Evolutionary conservation across 2,329 filamentous ascomycete genomes (phyloP), one percentile per base, ranked within the genome.

Genomic region (Sclerotinia spermophila): DNA sequence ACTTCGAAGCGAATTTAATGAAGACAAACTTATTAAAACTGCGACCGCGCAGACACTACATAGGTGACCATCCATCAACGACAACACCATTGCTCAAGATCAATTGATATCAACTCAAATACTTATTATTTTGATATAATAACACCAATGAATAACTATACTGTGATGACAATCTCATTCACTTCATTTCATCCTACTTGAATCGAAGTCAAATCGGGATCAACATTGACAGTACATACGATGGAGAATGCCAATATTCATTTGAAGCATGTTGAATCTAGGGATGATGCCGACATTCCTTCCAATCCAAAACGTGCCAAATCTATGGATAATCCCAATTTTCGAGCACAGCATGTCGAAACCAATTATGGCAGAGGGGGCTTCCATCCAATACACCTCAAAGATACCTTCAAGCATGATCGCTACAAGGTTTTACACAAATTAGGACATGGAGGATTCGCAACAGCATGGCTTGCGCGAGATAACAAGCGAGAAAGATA

Each of bases 381-480:
- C 27, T 84, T 81, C 70, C 82, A 85, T 75, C 82, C 83, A 1
- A 79, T 83, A 21, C 75, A 75, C 17, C 75, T 86, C 5, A 81
- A 81, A 35, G 82, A 85, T 67, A 68, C 74, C 1, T 83, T 85
- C 72, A 75, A 82, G n/a, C 64, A 81, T 70, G 80, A 77, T 30
- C 80, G 81, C 45, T 86, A 85, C 71, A 77, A 77, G 44, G 75
- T 84, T 44, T 73, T 82, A 42, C 80, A 83, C 70, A 85, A 85
- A 75, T 74, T 85, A 45, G 83, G 83, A 13, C 81, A 80, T 64
- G 83, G 84, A 42, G 80, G 80, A 1, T 83, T 77, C 73, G 81
- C 82, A 3, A 85, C 82, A 3, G 81, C 84, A 53, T 85, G 82
- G 83, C 80, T 84, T 40, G 82, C 81, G 13, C 74, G 76, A 5